Percentiles rank a stretch among this genome's conserved stretches.
These are phyloP conservation scores for Phlegmacium glaucopus DNA, from an alignment of 768 basidiomycete species.

Conservation along the genomic window DNA sequence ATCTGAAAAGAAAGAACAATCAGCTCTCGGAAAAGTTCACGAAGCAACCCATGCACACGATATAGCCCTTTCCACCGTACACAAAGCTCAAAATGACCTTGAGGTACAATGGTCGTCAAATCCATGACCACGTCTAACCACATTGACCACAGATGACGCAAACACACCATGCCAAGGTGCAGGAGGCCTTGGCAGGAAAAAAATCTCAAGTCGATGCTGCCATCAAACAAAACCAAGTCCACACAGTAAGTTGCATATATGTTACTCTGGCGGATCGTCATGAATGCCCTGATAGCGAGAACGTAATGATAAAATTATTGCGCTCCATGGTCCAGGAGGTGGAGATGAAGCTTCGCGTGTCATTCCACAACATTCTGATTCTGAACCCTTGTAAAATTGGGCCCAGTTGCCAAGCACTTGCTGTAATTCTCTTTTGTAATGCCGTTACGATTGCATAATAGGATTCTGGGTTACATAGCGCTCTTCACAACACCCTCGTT, in stretches of 20 bases:
- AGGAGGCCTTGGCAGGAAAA: conserved; percentile 20
- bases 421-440: background rate
- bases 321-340: conserved; percentile 10
- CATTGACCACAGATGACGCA: conserved; percentile 12
- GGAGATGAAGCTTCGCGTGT: conserved; percentile 1
- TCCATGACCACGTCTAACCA: background rate
- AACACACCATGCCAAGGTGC: conserved; percentile 14
- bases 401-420: background rate
- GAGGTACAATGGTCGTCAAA: conserved; percentile 25
- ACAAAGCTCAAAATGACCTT: conserved; percentile 36
- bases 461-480: conserved; percentile 14
- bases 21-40: conserved; percentile 45
- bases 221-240: conserved; percentile 17
- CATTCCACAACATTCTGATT: conserved; percentile 4
- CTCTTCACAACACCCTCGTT: conserved; percentile 15
- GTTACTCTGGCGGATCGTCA: too few relatives aligned
- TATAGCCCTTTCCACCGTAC: conserved; percentile 37
- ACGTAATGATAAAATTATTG: conserved; percentile 15
- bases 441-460: background rate
- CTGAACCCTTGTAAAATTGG: background rate
- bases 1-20: conserved; percentile 48
- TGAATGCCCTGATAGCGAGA: conserved; percentile 3
- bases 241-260: conserved; percentile 13
- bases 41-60: conserved; percentile 54
- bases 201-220: conserved; percentile 20